Evolutionary conservation across 2,329 filamentous ascomycete genomes (phyloP), one percentile per base, ranked within the genome.

Genomic region (Sporothrix sp.): DNA sequence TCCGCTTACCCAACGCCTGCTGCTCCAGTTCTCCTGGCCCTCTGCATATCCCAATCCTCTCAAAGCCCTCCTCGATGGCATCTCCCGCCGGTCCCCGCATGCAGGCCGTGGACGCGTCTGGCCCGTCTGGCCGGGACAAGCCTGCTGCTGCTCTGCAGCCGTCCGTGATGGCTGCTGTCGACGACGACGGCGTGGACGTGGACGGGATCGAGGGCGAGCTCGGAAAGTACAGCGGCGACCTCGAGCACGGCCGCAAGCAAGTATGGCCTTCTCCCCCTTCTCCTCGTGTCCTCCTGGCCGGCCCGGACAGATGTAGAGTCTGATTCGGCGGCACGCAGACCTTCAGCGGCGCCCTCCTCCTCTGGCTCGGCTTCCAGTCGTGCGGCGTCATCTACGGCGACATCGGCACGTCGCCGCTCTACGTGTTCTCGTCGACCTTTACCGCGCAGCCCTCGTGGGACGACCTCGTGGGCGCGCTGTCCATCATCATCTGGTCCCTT

Each of bases 371-470:
- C 21, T 84, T 82, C 60, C 80, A 84, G 63, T 79, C 75, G 6
- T 75, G 74, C 30, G 81, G 82, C 48, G 78, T 83, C 47, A 84
- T 85, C 49, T 85, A 85, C 54, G 82, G 82, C 21, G 81, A 85
- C 58, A 83, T 85, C 59, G 81, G 81, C 51, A 75, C 71, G 54
- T 66, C 56, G 14, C 81, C 81, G n/a, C 75, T 86, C 16, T 86
- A 86, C 58, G 82, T 85, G 16, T 85, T 70, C 63, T 84, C 81
- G 16, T 81, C 78, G n/a, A 84, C 79, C 1, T 86, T 86, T 59
- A 68, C 71, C 23, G 65, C 67, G 3, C 65, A 72, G 14, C 81
- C 81, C 0, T 69, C 66, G 7, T 74, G 75, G 57, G 69, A 76
- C 20, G 77, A 84, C 57, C 68, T 86, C 3, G 68, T 84, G 40